Evolutionary conservation across 345 rosid genomes (phyloP).

Genomic region (Heritiera fomes): DNA sequence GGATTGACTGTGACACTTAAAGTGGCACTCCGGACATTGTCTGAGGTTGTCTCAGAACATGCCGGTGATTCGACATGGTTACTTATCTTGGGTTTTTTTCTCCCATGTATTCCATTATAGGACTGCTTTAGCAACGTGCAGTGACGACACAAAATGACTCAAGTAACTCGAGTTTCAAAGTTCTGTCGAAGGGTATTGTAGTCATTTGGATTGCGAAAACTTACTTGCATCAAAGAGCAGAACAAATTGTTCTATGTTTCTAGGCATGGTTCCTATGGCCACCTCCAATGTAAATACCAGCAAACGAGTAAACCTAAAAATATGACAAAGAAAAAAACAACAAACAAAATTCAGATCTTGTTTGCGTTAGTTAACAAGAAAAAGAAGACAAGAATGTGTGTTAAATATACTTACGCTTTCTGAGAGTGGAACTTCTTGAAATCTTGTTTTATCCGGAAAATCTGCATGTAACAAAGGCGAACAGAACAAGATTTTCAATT

Average conservation of each 20-base stretch:
- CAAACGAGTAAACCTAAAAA: slow-evolving; percentile 67
- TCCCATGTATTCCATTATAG: slow-evolving; percentile 10
- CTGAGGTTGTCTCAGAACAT: slow-evolving; percentile 35
- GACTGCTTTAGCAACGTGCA: slow-evolving; percentile 31
- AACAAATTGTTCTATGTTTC: slow-evolving; percentile 71
- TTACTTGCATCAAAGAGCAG: slow-evolving; percentile 92
- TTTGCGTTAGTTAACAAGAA: neutral
- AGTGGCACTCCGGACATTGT: slow-evolving; percentile 53
- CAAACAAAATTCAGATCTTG: neutral
- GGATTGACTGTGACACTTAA: slow-evolving; percentile 33
- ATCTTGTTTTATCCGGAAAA: slow-evolving; percentile 87
- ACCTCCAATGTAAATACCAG: slow-evolving; percentile 89
- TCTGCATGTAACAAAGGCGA: slow-evolving; percentile 38
- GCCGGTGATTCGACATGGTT: slow-evolving; percentile 45
- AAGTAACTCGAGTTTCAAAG: slow-evolving; percentile 13
- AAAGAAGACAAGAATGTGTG: neutral
- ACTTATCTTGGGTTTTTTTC: neutral
- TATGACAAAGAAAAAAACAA: neutral
- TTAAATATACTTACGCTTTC: slow-evolving; percentile 60
- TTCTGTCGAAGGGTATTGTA: slow-evolving; percentile 3
- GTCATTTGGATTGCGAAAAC: slow-evolving; percentile 27
- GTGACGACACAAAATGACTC: slow-evolving; percentile 19
- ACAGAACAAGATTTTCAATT: neutral
- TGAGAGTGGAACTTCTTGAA: slow-evolving; percentile 80
- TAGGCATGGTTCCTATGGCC: slow-evolving; percentile 79